phyloP scores from a whole-genome alignment of 2,329 filamentous ascomycete genomes.

The Geosmithia flava region DNA sequence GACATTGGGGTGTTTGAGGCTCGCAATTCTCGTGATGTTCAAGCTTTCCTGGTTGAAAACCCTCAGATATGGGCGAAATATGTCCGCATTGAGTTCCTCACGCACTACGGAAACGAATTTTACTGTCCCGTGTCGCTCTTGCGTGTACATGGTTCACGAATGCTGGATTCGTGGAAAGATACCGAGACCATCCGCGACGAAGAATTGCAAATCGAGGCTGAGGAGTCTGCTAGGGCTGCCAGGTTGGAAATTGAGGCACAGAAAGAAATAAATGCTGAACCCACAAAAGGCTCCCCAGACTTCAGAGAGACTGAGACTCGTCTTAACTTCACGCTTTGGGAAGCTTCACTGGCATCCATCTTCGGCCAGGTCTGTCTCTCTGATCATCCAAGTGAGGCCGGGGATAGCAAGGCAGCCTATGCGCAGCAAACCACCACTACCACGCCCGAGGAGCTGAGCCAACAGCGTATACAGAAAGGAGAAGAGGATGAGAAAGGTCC shows the following conservation, averaged over 20 bases:
- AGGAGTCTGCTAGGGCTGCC: slow-evolving; percentile 2
- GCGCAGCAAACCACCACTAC: neutral
- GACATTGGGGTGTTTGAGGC: slow-evolving; percentile 82
- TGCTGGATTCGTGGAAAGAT: slow-evolving; percentile 88
- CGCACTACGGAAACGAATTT: slow-evolving; percentile 91
- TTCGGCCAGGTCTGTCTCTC: neutral
- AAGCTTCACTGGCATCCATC: neutral
- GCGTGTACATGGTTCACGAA: slow-evolving; percentile 87
- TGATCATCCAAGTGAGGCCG: neutral
- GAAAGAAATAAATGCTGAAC: neutral
- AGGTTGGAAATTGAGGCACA: neutral
- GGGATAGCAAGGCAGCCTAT: neutral
- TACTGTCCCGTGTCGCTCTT: slow-evolving; percentile 90
- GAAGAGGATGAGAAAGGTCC: neutral
- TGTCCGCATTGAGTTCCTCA: slow-evolving; percentile 79
- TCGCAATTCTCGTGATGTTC: slow-evolving; percentile 83
- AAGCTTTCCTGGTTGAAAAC: slow-evolving; percentile 88
- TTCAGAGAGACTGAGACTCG: no score
- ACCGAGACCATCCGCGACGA: slow-evolving; percentile 59
- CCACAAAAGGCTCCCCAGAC: neutral
- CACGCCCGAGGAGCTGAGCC: neutral
- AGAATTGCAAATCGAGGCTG: slow-evolving; percentile 30
- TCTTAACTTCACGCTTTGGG: neutral
- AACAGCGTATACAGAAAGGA: neutral
- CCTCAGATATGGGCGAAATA: slow-evolving; percentile 95